phyloP scores from a whole-genome alignment of 352 stramenopile genomes.

The Pythium sukuiense region DNA sequence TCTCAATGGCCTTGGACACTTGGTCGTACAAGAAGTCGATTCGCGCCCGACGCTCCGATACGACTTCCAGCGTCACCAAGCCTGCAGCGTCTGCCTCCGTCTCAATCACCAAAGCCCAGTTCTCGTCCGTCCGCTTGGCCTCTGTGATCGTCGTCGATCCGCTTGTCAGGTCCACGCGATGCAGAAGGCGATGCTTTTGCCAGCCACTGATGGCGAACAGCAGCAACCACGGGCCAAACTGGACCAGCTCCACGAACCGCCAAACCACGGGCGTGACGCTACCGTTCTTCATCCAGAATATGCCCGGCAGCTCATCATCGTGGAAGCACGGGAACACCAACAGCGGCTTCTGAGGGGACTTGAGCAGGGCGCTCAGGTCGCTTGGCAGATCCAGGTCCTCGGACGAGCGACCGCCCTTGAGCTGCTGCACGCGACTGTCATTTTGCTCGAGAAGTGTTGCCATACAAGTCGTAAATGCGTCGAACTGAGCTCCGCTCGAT shows the following conservation, averaged over 20 bases:
- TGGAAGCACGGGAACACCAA: slow-evolving; percentile 44
- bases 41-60: slow-evolving; percentile 46
- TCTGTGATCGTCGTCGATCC: slow-evolving; percentile 23
- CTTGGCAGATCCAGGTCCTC: slow-evolving; percentile 30
- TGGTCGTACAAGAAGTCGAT: slow-evolving; percentile 67
- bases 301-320: slow-evolving; percentile 44
- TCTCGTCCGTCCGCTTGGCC: slow-evolving; percentile 23
- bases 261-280: slow-evolving; percentile 7
- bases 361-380: slow-evolving; percentile 25
- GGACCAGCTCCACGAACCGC: slow-evolving; percentile 44
- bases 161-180: slow-evolving; percentile 27
- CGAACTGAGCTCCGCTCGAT: neutral
- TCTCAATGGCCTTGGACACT: slow-evolving; percentile 42
- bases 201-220: slow-evolving; percentile 44
- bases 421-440: slow-evolving; percentile 25
- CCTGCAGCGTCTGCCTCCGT: neutral
- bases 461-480: slow-evolving; percentile 1
- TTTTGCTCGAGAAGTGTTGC: slow-evolving; percentile 12
- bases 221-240: slow-evolving; percentile 36
- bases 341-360: slow-evolving; percentile 13
- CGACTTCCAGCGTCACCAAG: slow-evolving; percentile 20
- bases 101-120: slow-evolving; percentile 46
- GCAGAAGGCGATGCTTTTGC: slow-evolving; percentile 31
- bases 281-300: slow-evolving; percentile 39
- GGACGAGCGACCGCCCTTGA: slow-evolving; percentile 27